Evolutionary conservation across 768 basidiomycete species (phyloP).

Genomic region (Psilocybe tampanensis): DNA sequence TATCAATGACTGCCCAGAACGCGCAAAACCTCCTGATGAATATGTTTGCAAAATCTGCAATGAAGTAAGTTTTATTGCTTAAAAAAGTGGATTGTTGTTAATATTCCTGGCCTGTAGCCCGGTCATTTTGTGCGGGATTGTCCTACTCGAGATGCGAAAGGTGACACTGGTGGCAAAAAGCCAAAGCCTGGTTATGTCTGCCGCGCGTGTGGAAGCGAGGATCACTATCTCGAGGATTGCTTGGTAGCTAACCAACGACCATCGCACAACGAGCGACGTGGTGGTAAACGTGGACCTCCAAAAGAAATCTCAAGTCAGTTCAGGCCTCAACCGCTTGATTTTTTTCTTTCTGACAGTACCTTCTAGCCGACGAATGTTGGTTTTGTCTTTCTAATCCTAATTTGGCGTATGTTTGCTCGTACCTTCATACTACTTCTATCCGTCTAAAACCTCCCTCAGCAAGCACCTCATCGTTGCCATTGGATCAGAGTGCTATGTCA

Average conservation of each 20-base stretch:
- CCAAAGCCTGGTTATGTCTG: constrained; percentile 89
- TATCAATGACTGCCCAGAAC: constrained; percentile 74
- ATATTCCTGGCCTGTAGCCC: constrained; percentile 42
- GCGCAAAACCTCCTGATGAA: constrained; percentile 75
- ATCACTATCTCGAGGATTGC: constrained; percentile 89
- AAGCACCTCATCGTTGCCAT: constrained; percentile 97
- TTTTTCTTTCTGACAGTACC: constrained; percentile 4
- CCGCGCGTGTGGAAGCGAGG: constrained; percentile 85
- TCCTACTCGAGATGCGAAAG: constrained; percentile 74
- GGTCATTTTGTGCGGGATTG: constrained; percentile 91
- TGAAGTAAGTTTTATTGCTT: constrained; percentile 42
- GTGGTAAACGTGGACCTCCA: constrained; percentile 54
- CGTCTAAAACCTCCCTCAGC: constrained; percentile 39
- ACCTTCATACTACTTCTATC: background rate
- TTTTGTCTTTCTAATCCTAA: constrained; percentile 96
- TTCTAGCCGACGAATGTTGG: constrained; percentile 91
- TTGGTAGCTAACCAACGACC: constrained; percentile 61
- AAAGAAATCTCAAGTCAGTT: constrained; percentile 83
- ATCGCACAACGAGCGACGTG: constrained; percentile 37
- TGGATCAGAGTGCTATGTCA: constrained; percentile 91
- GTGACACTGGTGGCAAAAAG: constrained; percentile 83
- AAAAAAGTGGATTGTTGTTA: background rate
- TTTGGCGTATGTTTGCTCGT: constrained; percentile 61
- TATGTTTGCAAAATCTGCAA: constrained; percentile 90
- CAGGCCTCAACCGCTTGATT: background rate